phyloP scores from a whole-genome alignment of 176 grass and related monocot species.

The Cocos nucifera region DNA sequence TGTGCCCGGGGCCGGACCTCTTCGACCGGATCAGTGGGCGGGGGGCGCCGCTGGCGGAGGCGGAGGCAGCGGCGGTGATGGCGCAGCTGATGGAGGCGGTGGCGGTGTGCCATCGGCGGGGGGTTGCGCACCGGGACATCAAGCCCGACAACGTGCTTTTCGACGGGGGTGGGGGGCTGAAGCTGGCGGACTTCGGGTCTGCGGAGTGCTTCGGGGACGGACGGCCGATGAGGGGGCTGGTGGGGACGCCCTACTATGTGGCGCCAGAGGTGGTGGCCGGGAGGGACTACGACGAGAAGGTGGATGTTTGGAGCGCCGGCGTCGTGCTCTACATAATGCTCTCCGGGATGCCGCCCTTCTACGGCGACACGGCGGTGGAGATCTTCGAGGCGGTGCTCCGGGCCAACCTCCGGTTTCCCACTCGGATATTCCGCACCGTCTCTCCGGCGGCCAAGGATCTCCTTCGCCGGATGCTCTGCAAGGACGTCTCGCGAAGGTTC shows the following conservation, averaged over 20 bases:
- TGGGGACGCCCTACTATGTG: constrained; percentile 82
- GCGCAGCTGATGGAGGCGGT: constrained; percentile 55
- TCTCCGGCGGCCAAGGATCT: constrained; percentile 73
- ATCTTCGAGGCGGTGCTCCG: constrained; percentile 56
- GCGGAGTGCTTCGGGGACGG: constrained; percentile 42
- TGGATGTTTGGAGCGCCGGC: constrained; percentile 86
- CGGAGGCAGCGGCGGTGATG: constrained; percentile 33
- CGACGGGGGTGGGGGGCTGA: constrained; percentile 21
- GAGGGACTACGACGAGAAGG: constrained; percentile 66
- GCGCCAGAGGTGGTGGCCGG: constrained; percentile 76
- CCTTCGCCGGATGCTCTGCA: constrained; percentile 71
- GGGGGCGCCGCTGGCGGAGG: constrained; percentile 44
- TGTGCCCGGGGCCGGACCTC: constrained; percentile 58
- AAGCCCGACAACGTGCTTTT: constrained; percentile 92
- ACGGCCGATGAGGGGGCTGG: constrained; percentile 31
- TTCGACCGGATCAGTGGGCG: constrained; percentile 49
- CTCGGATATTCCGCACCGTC: constrained; percentile 47
- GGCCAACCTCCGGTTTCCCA: constrained; percentile 55
- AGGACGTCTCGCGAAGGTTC: constrained; percentile 68
- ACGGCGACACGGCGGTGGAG: constrained; percentile 53
- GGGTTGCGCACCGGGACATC: constrained; percentile 75
- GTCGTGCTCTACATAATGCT: constrained; percentile 67
- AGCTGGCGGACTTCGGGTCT: constrained; percentile 74
- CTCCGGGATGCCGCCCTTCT: constrained; percentile 58
- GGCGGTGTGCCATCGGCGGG: constrained; percentile 50